These are phyloP conservation scores for Hypoxylon sp. DNA, from an alignment of 2,329 filamentous ascomycete species.

Conservation along the genomic window DNA sequence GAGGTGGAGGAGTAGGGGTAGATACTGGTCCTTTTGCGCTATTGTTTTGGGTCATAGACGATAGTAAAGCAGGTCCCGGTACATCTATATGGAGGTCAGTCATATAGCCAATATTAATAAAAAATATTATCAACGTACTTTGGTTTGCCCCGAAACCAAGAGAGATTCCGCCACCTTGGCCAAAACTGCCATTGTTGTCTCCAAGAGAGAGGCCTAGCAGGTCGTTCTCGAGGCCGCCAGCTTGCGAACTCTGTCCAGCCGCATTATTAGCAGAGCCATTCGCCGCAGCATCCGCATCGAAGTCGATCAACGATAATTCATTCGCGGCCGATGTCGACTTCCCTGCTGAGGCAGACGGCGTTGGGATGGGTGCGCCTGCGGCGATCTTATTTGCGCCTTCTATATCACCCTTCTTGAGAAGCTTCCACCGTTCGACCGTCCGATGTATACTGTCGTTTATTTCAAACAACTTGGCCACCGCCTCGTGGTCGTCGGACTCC, in stretches of 20 bases:
- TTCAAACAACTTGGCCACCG: constrained; percentile 93
- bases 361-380: constrained; percentile 74
- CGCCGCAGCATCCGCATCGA: constrained; percentile 75
- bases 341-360: constrained; percentile 61
- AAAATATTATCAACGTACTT: constrained; percentile 65
- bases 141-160: constrained; percentile 81
- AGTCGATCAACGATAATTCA: constrained; percentile 94
- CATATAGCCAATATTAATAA: not conserved
- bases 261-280: constrained; percentile 59
- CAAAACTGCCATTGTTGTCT: constrained; percentile 72
- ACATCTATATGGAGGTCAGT: constrained; percentile 65
- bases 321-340: constrained; percentile 75
- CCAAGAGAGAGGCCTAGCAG: constrained; percentile 89
- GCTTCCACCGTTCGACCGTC: constrained; percentile 93
- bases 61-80: constrained; percentile 75
- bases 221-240: constrained; percentile 86
- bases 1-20: constrained; percentile 61
- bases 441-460: constrained; percentile 99
- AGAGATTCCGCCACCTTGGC: constrained; percentile 85
- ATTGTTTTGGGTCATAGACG: constrained; percentile 73
- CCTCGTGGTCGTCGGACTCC: constrained; percentile 96
- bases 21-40: constrained; percentile 65
- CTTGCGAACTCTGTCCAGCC: constrained; percentile 61
- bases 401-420: constrained; percentile 95
- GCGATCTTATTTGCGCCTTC: constrained; percentile 87